A percentile compares a stretch with the other conserved stretches of the same genome.
Evolutionary conservation across 108 stramenopile genomes (phyloP).

Genomic region (Skeletonema potamos): DNA sequence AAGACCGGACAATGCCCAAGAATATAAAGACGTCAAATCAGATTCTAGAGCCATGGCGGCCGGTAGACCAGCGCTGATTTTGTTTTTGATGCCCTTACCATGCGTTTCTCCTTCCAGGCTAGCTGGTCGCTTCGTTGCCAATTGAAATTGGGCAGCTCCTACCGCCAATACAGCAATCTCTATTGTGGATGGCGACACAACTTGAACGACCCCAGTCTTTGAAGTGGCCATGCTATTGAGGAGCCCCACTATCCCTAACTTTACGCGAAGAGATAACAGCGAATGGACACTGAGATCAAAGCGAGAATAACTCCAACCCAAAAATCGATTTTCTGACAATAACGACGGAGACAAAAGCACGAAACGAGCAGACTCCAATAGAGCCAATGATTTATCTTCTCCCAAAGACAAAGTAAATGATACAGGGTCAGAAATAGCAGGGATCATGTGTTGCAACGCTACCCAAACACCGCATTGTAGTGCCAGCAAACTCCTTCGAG

Average conservation of each 20-base stretch:
- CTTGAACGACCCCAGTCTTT: neutral
- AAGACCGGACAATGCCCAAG: constrained; percentile 23
- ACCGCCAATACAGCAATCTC: constrained; percentile 18
- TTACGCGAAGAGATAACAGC: constrained; percentile 14
- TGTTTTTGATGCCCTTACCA: neutral
- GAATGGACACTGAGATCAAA: constrained; percentile 26
- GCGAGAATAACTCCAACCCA: constrained; percentile 19
- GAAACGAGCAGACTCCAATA: constrained; percentile 6
- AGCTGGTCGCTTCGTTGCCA: neutral
- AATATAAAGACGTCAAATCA: constrained; percentile 12
- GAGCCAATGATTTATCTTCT: constrained; percentile 7
- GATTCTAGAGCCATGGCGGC: neutral
- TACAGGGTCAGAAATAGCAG: neutral
- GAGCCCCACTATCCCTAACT: constrained; percentile 19
- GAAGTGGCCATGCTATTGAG: neutral
- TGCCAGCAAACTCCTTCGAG: constrained; percentile 28
- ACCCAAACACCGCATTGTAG: constrained; percentile 36
- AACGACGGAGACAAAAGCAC: neutral
- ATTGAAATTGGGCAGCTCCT: constrained; percentile 16
- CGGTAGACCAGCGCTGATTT: neutral
- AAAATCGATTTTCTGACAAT: neutral
- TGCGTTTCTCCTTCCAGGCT: neutral
- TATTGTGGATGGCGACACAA: neutral
- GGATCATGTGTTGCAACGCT: constrained; percentile 9
- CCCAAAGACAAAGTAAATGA: neutral